Evolutionary conservation across 2,329 filamentous ascomycete species (phyloP).

Genomic region (Aspergillus sp.): DNA sequence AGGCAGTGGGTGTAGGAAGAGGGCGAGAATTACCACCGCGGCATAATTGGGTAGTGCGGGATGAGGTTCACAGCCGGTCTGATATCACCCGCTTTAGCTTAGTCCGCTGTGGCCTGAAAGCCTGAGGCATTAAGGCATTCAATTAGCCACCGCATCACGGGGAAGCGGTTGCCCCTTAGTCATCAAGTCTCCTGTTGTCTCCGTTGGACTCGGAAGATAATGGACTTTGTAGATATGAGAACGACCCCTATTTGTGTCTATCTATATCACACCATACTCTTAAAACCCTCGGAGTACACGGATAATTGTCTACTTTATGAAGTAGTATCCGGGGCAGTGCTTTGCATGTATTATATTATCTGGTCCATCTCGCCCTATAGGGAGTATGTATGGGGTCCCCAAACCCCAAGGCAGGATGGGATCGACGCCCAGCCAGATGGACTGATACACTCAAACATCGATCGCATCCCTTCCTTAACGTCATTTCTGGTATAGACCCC

Average conservation of each 20-base stretch:
- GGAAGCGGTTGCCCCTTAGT: too few species aligned
- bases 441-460: not conserved
- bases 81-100: slow-evolving; percentile 25
- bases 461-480: not conserved
- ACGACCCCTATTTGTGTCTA: too few species aligned
- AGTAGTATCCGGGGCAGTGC: too few species aligned
- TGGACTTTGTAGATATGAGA: too few species aligned
- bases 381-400: not conserved
- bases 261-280: too few species aligned
- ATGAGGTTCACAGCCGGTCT: slow-evolving; percentile 26
- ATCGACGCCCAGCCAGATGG: slow-evolving; percentile 8
- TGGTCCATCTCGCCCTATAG: too few species aligned
- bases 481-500: not conserved
- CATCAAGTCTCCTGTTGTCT: too few species aligned
- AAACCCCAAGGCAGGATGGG: slow-evolving; percentile 10
- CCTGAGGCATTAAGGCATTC: slow-evolving; percentile 16
- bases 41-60: slow-evolving; percentile 28
- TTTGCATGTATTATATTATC: too few species aligned
- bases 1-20: slow-evolving; percentile 18
- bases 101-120: not conserved
- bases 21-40: slow-evolving; percentile 22
- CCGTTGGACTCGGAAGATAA: too few species aligned
- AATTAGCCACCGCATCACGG: not conserved
- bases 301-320: too few species aligned
- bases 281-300: too few species aligned